phyloP scores from a whole-genome alignment of 2,329 filamentous ascomycete species.

The Ceratocystis albifundus region DNA sequence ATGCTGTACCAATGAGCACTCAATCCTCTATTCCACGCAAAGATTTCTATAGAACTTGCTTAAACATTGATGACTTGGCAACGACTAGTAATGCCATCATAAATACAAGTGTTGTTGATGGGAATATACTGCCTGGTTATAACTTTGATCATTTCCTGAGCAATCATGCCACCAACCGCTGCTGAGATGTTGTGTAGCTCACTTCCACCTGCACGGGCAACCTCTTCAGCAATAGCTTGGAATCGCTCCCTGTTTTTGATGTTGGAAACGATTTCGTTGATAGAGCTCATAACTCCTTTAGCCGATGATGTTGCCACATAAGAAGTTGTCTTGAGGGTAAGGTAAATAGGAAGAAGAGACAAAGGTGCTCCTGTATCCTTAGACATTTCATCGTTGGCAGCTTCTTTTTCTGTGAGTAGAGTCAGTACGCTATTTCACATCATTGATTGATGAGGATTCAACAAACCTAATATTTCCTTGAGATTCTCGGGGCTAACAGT shows the following conservation, averaged over 20 bases:
- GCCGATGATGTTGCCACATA: slow-evolving; percentile 21
- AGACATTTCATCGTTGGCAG: slow-evolving; percentile 42
- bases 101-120: slow-evolving; percentile 59
- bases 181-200: slow-evolving; percentile 91
- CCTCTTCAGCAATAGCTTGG: slow-evolving; percentile 43
- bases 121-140: slow-evolving; percentile 62
- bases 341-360: slow-evolving; percentile 57
- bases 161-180: slow-evolving; percentile 77
- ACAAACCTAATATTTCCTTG: slow-evolving; percentile 18
- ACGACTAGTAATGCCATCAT: slow-evolving; percentile 54
- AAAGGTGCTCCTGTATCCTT: slow-evolving; percentile 40
- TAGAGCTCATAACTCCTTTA: slow-evolving; percentile 19
- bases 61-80: slow-evolving; percentile 43
- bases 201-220: slow-evolving; percentile 64
- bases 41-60: background rate
- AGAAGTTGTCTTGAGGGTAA: slow-evolving; percentile 42
- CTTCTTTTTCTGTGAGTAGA: slow-evolving; percentile 38
- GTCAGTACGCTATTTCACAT: background rate
- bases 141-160: slow-evolving; percentile 94
- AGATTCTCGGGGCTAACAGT: background rate
- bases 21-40: background rate
- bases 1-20: no score
- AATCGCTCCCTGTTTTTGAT: slow-evolving; percentile 6
- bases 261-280: slow-evolving; percentile 1
- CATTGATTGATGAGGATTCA: background rate